A percentile compares a stretch with the other conserved stretches of the same genome.
phyloP scores from a whole-genome alignment of 2,329 filamentous ascomycete species.

The Pseudodiploospora longispora region DNA sequence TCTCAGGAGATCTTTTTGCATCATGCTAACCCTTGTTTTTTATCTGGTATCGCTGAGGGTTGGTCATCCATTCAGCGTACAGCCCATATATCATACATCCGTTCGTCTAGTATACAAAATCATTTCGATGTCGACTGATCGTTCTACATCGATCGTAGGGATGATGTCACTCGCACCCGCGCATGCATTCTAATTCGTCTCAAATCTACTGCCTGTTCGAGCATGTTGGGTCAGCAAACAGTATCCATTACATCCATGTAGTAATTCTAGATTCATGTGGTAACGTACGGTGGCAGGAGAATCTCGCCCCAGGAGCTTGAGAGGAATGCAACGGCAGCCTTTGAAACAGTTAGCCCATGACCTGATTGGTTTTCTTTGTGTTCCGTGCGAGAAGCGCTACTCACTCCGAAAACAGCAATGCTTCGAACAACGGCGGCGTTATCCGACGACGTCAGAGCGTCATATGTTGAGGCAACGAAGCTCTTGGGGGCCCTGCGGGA shows the following conservation, averaged over 20 bases:
- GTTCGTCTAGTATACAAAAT: constrained; percentile 8
- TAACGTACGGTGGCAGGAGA: constrained; percentile 54
- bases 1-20: not conserved
- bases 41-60: not conserved
- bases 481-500: constrained; percentile 37
- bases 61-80: not conserved
- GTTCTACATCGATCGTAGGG: not conserved
- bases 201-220: constrained; percentile 17
- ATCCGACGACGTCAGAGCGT: constrained; percentile 55
- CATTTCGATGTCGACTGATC: not conserved
- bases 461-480: constrained; percentile 51
- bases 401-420: constrained; percentile 59
- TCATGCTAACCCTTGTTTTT: not conserved
- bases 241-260: not conserved
- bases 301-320: constrained; percentile 60
- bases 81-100: constrained; percentile 19
- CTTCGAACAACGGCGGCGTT: constrained; percentile 63
- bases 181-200: no score
- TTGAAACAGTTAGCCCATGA: constrained; percentile 4
- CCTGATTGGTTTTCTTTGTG: not conserved
- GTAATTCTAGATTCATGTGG: not conserved
- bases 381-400: constrained; percentile 19
- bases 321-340: constrained; percentile 60
- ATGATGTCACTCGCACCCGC: not conserved
- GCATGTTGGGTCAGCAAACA: constrained; percentile 6